phyloP scores from a whole-genome alignment of 2,329 filamentous ascomycete genomes.

The Leptographium flavum region DNA sequence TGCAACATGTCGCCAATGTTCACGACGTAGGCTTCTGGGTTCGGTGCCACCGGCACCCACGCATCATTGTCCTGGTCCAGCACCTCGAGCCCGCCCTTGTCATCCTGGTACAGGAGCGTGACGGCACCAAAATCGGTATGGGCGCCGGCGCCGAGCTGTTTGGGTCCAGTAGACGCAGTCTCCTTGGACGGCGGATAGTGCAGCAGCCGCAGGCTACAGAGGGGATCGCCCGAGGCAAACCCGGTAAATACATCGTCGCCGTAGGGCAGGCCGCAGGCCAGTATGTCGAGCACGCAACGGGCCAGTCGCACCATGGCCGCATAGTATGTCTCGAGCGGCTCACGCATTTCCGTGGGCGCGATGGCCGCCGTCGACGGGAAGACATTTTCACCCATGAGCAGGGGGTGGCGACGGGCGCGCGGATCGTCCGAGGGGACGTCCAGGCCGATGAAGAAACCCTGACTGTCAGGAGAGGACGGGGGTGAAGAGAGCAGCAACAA shows the following conservation, averaged over 20 bases:
- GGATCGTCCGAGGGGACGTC: constrained; percentile 18
- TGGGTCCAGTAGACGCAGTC: constrained; percentile 14
- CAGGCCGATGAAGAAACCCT: constrained; percentile 24
- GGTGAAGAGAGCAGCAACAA: not conserved
- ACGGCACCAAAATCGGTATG: constrained; percentile 42
- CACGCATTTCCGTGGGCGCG: constrained; percentile 18
- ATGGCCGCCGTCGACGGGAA: constrained; percentile 15
- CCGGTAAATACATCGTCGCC: constrained; percentile 26
- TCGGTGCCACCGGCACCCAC: constrained; percentile 31
- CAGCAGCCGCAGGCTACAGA: constrained; percentile 29
- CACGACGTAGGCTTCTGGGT: constrained; percentile 32
- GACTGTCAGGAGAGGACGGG: constrained; percentile 21
- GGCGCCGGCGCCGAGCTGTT: constrained; percentile 25
- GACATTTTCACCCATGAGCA: constrained; percentile 25
- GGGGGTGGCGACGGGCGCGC: constrained; percentile 22
- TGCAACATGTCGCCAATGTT: constrained; percentile 35
- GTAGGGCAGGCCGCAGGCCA: constrained; percentile 26
- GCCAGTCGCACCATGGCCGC: constrained; percentile 24
- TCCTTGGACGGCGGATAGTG: constrained; percentile 29
- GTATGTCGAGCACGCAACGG: constrained; percentile 23
- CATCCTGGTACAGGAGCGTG: constrained; percentile 39
- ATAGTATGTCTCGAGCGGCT: constrained; percentile 25
- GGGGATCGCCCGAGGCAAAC: constrained; percentile 25
- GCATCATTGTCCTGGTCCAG: constrained; percentile 25
- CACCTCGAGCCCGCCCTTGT: constrained; percentile 35